Evolutionary conservation across 352 stramenopile genomes (phyloP).

Genomic region (Aphanomyces cochlioides): DNA sequence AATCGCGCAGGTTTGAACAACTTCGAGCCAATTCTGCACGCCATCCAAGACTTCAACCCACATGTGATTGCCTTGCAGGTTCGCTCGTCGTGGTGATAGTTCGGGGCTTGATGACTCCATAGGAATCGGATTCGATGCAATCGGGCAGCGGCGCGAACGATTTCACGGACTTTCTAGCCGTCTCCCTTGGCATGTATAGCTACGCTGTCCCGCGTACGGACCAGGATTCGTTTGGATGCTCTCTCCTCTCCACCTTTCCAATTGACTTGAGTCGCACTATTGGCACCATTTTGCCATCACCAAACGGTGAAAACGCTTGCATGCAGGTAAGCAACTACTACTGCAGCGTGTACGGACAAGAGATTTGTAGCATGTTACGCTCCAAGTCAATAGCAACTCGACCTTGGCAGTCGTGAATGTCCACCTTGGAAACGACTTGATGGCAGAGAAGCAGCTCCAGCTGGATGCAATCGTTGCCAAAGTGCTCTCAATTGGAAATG

Average conservation of each 20-base stretch:
- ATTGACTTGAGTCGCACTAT: neutral
- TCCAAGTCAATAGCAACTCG: conserved; percentile 7
- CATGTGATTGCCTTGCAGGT: conserved; percentile 24
- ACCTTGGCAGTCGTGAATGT: conserved; percentile 11
- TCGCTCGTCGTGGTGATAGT: neutral
- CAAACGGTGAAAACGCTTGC: conserved; percentile 22
- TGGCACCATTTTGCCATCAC: conserved; percentile 18
- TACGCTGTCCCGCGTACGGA: conserved; percentile 15
- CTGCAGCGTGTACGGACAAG: too few species aligned
- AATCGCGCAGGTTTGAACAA: conserved; percentile 25
- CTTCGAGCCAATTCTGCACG: conserved; percentile 3
- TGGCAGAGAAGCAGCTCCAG: conserved; percentile 13
- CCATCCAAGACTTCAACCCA: conserved; percentile 23
- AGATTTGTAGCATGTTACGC: conserved; percentile 1
- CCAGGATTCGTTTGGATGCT: conserved; percentile 26
- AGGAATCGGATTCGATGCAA: conserved; percentile 31
- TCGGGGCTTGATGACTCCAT: too few species aligned
- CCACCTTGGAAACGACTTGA: conserved; percentile 26
- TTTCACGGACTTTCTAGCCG: conserved; percentile 18
- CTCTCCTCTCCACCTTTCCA: conserved; percentile 17
- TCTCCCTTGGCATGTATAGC: conserved; percentile 23
- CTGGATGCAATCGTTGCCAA: neutral
- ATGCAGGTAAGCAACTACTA: conserved; percentile 2
- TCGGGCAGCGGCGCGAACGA: conserved; percentile 16
- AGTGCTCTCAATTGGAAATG: neutral